Evolutionary conservation across 306 rosid species (phyloP).

Genomic region (Senna tora): DNA sequence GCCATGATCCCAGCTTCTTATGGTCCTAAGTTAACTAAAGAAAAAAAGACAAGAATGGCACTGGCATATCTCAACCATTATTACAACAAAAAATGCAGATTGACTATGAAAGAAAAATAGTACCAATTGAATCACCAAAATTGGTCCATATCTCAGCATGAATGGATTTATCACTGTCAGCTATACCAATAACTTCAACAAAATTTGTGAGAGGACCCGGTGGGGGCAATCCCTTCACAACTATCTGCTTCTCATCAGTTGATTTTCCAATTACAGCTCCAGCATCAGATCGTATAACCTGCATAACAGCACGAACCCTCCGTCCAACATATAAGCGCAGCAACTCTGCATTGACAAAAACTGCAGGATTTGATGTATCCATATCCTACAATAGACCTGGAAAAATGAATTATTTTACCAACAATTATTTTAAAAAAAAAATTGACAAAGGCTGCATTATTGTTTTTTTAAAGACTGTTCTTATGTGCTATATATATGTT

Average conservation of each 20-base stretch:
- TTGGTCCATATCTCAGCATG: constrained; percentile 78
- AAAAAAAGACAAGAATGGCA: not conserved
- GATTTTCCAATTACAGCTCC: constrained; percentile 70
- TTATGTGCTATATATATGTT: not conserved
- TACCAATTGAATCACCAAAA: constrained; percentile 84
- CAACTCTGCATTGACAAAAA: constrained; percentile 73
- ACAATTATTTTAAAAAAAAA: not conserved
- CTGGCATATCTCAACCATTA: not conserved
- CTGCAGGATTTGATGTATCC: constrained; percentile 82
- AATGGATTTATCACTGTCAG: constrained; percentile 74
- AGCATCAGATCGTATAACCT: constrained; percentile 60
- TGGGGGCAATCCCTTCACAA: constrained; percentile 65
- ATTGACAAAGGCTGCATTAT: not conserved
- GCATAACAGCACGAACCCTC: constrained; percentile 75
- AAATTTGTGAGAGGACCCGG: constrained; percentile 55
- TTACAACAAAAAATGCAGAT: constrained; percentile 20
- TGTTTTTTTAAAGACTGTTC: not conserved
- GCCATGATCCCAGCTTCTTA: not conserved
- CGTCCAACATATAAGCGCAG: constrained; percentile 66
- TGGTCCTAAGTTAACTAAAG: not conserved
- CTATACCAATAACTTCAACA: constrained; percentile 88
- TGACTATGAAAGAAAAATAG: constrained; percentile 20
- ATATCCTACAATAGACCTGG: constrained; percentile 58
- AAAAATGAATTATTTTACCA: not conserved
- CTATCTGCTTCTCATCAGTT: constrained; percentile 71